Evolutionary conservation across 2,329 filamentous ascomycete species (phyloP).

Genomic region (Hansfordia pulvinata): DNA sequence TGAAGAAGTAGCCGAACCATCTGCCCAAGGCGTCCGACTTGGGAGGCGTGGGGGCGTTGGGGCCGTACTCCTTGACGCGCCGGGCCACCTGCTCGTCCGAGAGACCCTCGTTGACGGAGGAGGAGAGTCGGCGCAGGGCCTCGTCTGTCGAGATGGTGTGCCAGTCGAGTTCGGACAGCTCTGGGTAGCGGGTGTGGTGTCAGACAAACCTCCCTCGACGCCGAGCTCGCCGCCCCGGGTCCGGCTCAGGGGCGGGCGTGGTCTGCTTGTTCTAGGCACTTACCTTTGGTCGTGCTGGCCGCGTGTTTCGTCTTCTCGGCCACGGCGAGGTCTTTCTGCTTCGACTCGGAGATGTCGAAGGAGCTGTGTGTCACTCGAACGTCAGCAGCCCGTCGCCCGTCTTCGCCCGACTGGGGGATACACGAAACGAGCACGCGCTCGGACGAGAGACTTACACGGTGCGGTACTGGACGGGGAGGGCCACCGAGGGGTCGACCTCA

Average conservation of each 20-base stretch:
- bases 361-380: slow-evolving; percentile 18
- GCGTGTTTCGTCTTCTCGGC: slow-evolving; percentile 24
- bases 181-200: slow-evolving; percentile 24
- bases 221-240: background rate
- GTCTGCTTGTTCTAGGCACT: background rate
- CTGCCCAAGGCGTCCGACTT: slow-evolving; percentile 44
- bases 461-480: slow-evolving; percentile 39
- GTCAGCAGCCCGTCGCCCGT: background rate
- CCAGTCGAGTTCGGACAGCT: slow-evolving; percentile 53
- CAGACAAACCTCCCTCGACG: background rate
- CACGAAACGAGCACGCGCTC: no score
- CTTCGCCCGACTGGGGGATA: background rate
- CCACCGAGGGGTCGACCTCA: slow-evolving; percentile 24
- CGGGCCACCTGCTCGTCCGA: slow-evolving; percentile 41
- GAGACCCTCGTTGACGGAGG: slow-evolving; percentile 42
- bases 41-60: slow-evolving; percentile 52
- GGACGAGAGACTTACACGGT: slow-evolving; percentile 29
- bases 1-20: slow-evolving; percentile 59
- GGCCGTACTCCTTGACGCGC: slow-evolving; percentile 46
- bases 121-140: slow-evolving; percentile 43
- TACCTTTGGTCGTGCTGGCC: slow-evolving; percentile 26
- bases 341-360: slow-evolving; percentile 41
- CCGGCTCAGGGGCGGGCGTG: background rate
- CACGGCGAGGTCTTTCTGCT: slow-evolving; percentile 27
- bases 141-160: slow-evolving; percentile 46